Percentiles rank a stretch among this genome's conserved stretches.
These are phyloP conservation scores for Aspergillus funiculosus DNA, from an alignment of 495 filamentous ascomycete genomes.

Conservation along the genomic window DNA sequence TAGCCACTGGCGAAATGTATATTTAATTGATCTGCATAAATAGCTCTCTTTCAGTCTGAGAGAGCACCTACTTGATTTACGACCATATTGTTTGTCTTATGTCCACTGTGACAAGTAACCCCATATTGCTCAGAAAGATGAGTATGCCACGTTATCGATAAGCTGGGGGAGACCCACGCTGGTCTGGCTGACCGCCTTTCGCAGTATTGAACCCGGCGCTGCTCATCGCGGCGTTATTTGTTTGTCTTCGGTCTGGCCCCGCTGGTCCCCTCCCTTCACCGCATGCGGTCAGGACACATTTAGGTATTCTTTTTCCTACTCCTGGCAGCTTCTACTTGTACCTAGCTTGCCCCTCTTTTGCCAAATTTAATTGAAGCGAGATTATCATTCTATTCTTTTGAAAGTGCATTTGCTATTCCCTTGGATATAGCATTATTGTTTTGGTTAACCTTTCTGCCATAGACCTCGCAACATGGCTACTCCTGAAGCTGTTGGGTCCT, in stretches of 20 bases:
- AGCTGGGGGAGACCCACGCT: constrained; percentile 13
- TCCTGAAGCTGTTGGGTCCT: constrained; percentile 44
- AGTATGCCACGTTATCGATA: constrained; percentile 20
- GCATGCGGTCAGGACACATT: constrained; percentile 31
- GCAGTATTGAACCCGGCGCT: not conserved
- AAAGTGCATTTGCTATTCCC: constrained; percentile 9
- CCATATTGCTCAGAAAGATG: no score
- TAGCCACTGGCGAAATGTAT: not conserved
- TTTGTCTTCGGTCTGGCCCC: constrained; percentile 10
- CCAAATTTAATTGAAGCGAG: not conserved
- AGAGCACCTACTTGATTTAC: no score
- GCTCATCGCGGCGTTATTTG: not conserved
- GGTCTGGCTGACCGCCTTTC: constrained; percentile 7
- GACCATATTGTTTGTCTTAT: no score
- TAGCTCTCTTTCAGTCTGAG: no score
- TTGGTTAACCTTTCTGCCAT: not conserved
- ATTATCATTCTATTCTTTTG: constrained; percentile 19
- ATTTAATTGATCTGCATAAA: not conserved
- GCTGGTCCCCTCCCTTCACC: constrained; percentile 20
- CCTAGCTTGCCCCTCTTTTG: constrained; percentile 2
- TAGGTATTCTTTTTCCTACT: constrained; percentile 13
- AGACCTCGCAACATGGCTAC: constrained; percentile 30
- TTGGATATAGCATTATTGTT: constrained; percentile 1
- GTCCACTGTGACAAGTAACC: no score
- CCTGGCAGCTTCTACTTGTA: constrained; percentile 9